A percentile compares a stretch with the other conserved stretches of the same genome.
These are phyloP conservation scores for Rutidosis leptorrhynchoides DNA, from an alignment of 129 eudicot species.

Conservation along the genomic window DNA sequence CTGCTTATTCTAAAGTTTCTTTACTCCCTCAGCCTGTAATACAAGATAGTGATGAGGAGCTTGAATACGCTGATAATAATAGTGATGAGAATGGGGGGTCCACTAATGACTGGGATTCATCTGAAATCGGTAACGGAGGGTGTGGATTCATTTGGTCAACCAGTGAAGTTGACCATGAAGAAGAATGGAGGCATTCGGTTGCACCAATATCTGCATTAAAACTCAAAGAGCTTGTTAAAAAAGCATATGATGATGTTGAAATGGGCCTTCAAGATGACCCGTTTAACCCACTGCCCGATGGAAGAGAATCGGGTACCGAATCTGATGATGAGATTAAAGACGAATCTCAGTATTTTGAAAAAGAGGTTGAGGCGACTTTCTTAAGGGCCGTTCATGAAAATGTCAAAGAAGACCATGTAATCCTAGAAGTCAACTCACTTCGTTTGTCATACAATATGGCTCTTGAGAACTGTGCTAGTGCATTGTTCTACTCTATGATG, in stretches of 20 bases:
- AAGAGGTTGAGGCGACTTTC: conserved; percentile 90
- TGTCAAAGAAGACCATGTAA: conserved; percentile 61
- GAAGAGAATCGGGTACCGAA: conserved; percentile 52
- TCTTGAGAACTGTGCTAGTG: conserved; percentile 73
- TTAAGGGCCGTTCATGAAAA: conserved; percentile 77
- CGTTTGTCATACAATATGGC: conserved; percentile 76
- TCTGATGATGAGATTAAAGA: conserved; percentile 62
- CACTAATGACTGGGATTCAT: conserved; percentile 32
- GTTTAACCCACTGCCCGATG: conserved; percentile 51
- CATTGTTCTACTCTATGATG: conserved; percentile 82
- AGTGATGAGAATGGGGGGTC: conserved; percentile 50
- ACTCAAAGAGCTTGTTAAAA: conserved; percentile 51
- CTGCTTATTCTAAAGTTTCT: conserved; percentile 90
- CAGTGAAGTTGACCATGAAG: conserved; percentile 66
- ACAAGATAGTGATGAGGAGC: conserved; percentile 96
- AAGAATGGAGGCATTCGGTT: conserved; percentile 90
- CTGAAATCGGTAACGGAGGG: conserved; percentile 76
- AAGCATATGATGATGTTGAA: conserved; percentile 49
- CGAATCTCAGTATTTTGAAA: conserved; percentile 59
- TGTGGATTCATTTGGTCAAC: conserved; percentile 81
- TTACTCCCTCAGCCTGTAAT: conserved; percentile 69
- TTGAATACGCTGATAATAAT: conserved; percentile 86
- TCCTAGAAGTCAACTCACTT: conserved; percentile 84
- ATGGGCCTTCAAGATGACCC: conserved; percentile 34
- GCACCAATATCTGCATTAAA: conserved; percentile 78